Conservation (phyloP, 768 basidiomycete genomes). For the Tricholoma terreum region DNA sequence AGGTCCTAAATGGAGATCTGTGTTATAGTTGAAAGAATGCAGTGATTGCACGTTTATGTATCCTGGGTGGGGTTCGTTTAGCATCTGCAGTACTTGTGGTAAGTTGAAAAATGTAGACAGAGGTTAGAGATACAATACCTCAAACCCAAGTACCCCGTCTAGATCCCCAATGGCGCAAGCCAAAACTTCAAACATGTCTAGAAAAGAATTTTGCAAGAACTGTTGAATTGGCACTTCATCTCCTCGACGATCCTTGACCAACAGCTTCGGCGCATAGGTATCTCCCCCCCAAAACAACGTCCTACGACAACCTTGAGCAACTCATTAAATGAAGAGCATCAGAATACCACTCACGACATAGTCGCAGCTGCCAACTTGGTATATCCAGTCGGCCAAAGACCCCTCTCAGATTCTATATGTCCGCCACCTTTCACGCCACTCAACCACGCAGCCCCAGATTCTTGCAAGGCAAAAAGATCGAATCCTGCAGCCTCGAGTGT, state of each 20-base stretch:
- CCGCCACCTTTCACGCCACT: conserved; percentile 75
- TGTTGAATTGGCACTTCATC: conserved; percentile 65
- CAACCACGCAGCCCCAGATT: conserved; percentile 85
- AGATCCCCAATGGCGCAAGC: conserved; percentile 68
- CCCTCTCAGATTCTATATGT: conserved; percentile 72
- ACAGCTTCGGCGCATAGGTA: conserved; percentile 76
- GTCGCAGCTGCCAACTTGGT: conserved; percentile 91
- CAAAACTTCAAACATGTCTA: conserved; percentile 72
- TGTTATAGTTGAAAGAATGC: conserved; percentile 89
- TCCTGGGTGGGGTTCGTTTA: conserved; percentile 95
- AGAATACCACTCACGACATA: conserved; percentile 64
- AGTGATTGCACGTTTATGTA: conserved; percentile 83
- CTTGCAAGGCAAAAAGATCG: conserved; percentile 74
- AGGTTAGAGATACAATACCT: conserved; percentile 49
- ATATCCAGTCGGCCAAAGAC: conserved; percentile 92
- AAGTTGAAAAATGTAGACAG: neutral
- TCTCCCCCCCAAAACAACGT: conserved; percentile 95
- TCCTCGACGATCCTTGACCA: conserved; percentile 44
- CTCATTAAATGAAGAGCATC: neutral
- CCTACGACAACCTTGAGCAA: conserved; percentile 33
- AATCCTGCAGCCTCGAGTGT: conserved; percentile 86
- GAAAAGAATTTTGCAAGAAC: conserved; percentile 79
- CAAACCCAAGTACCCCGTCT: conserved; percentile 83
- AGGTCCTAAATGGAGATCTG: conserved; percentile 82
- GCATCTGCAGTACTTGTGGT: conserved; percentile 48